A percentile compares a stretch with the other conserved stretches of the same genome.
Evolutionary conservation across 2,329 filamentous ascomycete genomes (phyloP).

Genomic region (Penicillium sp.): DNA sequence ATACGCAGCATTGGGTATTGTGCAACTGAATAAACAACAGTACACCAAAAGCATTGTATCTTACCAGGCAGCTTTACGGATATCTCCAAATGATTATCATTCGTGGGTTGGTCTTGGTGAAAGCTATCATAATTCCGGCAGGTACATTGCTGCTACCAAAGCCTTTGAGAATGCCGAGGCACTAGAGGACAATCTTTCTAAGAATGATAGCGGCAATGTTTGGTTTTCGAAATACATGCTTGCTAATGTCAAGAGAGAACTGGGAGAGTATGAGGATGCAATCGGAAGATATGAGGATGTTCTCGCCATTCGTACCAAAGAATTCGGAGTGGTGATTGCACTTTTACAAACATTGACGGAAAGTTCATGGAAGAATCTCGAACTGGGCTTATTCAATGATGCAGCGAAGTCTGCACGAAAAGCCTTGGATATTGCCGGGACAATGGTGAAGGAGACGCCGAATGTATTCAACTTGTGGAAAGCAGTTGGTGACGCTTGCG

Average conservation of each 20-base stretch:
- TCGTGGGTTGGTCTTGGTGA: slow-evolving; percentile 97
- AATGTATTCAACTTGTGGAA: slow-evolving; percentile 95
- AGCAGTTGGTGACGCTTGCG: slow-evolving; percentile 80
- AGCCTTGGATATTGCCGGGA: slow-evolving; percentile 64
- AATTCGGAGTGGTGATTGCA: slow-evolving; percentile 84
- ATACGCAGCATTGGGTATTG: slow-evolving; percentile 86
- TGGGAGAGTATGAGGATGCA: slow-evolving; percentile 84
- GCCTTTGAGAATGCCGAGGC: slow-evolving; percentile 81
- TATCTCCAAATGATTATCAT: slow-evolving; percentile 83
- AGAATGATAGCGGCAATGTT: slow-evolving; percentile 60
- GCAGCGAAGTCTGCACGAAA: slow-evolving; percentile 66
- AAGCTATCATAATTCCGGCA: slow-evolving; percentile 89
- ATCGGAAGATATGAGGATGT: slow-evolving; percentile 73
- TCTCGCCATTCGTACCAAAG: slow-evolving; percentile 61
- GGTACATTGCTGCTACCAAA: slow-evolving; percentile 90
- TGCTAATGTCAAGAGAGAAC: slow-evolving; percentile 86
- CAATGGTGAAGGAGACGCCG: slow-evolving; percentile 57
- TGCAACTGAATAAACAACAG: slow-evolving; percentile 90
- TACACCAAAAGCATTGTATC: slow-evolving; percentile 85
- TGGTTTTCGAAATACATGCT: slow-evolving; percentile 99
- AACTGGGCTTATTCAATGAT: slow-evolving; percentile 82
- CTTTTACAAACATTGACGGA: slow-evolving; percentile 85
- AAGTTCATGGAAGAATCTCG: slow-evolving; percentile 69
- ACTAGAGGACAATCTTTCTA: slow-evolving; percentile 60
- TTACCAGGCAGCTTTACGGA: slow-evolving; percentile 82